Conservation (phyloP, 2,329 filamentous ascomycete species). For the Scedosporium apiospermum region DNA sequence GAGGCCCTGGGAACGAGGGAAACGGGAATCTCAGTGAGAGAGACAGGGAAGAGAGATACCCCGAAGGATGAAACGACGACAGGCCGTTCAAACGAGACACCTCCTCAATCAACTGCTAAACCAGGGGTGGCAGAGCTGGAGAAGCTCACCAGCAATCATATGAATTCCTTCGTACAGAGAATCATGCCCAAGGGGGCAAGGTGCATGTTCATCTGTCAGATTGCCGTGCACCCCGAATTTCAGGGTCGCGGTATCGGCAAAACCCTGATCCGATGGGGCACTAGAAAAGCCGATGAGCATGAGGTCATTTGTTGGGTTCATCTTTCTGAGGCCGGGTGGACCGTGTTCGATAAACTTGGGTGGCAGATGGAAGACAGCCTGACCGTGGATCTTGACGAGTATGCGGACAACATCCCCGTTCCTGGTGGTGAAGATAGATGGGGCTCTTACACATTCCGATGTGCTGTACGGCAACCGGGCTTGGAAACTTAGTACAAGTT, state of each 20-base stretch:
- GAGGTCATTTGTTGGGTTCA: slow-evolving; percentile 24
- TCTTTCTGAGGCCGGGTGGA: slow-evolving; percentile 20
- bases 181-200: slow-evolving; percentile 21
- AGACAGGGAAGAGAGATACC: not conserved
- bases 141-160: slow-evolving; percentile 18
- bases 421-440: not conserved
- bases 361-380: slow-evolving; percentile 19
- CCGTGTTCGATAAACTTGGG: slow-evolving; percentile 19
- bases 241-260: slow-evolving; percentile 15
- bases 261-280: not conserved
- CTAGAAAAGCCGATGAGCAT: slow-evolving; percentile 16
- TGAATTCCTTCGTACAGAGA: slow-evolving; percentile 19
- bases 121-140: slow-evolving; percentile 13
- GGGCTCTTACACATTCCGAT: not conserved
- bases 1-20: not conserved
- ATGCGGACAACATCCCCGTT: slow-evolving; percentile 9
- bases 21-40: not conserved
- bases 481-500: too few species aligned
- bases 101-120: too few species aligned
- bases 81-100: not conserved
- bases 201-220: slow-evolving; percentile 21
- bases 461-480: not conserved
- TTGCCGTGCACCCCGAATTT: slow-evolving; percentile 20
- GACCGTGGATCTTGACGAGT: slow-evolving; percentile 21
- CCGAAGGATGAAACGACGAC: not conserved